phyloP scores from a whole-genome alignment of 306 rosid species.

The Vicia faba region DNA sequence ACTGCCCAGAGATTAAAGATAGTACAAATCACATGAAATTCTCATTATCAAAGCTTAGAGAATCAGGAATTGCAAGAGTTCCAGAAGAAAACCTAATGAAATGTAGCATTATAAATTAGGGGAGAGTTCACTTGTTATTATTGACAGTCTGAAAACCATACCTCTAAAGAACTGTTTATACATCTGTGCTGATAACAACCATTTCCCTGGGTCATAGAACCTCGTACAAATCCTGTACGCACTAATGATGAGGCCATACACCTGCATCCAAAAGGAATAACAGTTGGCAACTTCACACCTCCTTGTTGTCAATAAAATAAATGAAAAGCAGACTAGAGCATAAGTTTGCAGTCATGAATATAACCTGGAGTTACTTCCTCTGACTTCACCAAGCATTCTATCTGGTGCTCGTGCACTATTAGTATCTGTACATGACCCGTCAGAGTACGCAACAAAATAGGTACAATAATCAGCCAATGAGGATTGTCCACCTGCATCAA shows the following conservation, averaged over 20 bases:
- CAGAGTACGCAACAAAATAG: constrained; percentile 94
- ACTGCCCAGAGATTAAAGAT: constrained; percentile 19
- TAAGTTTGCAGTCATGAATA: constrained; percentile 38
- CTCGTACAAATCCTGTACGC: constrained; percentile 92
- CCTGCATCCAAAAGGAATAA: constrained; percentile 51
- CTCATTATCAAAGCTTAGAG: not conserved
- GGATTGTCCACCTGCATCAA: constrained; percentile 91
- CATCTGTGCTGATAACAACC: constrained; percentile 99
- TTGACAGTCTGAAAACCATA: constrained; percentile 40
- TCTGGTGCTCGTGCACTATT: constrained; percentile 95
- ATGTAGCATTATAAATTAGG: constrained; percentile 18
- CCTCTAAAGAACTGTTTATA: constrained; percentile 79
- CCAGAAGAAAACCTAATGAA: constrained; percentile 22
- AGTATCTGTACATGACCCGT: constrained; percentile 94
- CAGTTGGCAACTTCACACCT: constrained; percentile 35
- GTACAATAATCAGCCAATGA: constrained; percentile 98
- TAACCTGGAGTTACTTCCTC: constrained; percentile 92
- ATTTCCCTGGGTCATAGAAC: constrained; percentile 93
- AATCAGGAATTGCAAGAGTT: constrained; percentile 22
- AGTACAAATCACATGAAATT: not conserved
- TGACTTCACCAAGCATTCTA: constrained; percentile 96
- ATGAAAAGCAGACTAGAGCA: constrained; percentile 6
- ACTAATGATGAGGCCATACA: constrained; percentile 97
- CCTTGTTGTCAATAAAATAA: constrained; percentile 4
- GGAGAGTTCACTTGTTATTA: constrained; percentile 2